Percentiles rank a stretch among this genome's conserved stretches.
Conservation (phyloP, 495 filamentous ascomycete genomes). For the Aspergillus nidulans region DNA sequence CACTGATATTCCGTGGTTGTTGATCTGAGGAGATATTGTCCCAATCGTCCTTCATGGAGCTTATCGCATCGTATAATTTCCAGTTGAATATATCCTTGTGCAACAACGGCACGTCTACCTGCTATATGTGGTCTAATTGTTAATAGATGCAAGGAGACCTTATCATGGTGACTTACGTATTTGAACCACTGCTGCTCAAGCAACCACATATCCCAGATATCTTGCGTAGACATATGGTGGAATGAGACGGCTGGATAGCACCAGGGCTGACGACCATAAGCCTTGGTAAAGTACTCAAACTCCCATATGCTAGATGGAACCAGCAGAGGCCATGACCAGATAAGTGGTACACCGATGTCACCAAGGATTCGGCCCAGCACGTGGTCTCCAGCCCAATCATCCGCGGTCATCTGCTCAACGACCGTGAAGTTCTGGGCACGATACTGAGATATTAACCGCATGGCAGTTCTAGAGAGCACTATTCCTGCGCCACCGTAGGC, state of each 20-base stretch:
- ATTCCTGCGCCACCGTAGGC: conserved; percentile 60
- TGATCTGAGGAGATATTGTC: conserved; percentile 27
- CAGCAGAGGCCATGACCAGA: conserved; percentile 40
- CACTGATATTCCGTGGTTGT: conserved; percentile 17
- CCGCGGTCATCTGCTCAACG: conserved; percentile 30
- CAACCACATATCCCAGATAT: conserved; percentile 38
- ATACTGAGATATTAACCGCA: conserved; percentile 35
- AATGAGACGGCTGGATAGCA: conserved; percentile 47
- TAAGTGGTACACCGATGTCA: conserved; percentile 36
- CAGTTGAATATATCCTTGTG: conserved; percentile 33
- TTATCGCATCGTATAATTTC: conserved; percentile 20
- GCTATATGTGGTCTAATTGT: background rate
- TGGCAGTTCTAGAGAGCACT: conserved; percentile 47
- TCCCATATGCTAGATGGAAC: conserved; percentile 28
- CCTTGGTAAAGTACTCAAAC: conserved; percentile 38
- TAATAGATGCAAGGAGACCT: background rate
- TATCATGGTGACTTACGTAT: conserved; percentile 22
- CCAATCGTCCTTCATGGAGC: conserved; percentile 25
- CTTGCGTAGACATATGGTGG: conserved; percentile 41
- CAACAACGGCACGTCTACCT: conserved; percentile 26
- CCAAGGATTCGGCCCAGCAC: conserved; percentile 46
- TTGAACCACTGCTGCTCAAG: conserved; percentile 46
- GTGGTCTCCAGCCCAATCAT: conserved; percentile 47
- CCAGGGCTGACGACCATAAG: conserved; percentile 41
- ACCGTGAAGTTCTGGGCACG: conserved; percentile 29